A percentile compares a stretch with the other conserved stretches of the same genome.
Conservation (phyloP, 176 grass and related monocot genomes). For the Raddia guianensis region DNA sequence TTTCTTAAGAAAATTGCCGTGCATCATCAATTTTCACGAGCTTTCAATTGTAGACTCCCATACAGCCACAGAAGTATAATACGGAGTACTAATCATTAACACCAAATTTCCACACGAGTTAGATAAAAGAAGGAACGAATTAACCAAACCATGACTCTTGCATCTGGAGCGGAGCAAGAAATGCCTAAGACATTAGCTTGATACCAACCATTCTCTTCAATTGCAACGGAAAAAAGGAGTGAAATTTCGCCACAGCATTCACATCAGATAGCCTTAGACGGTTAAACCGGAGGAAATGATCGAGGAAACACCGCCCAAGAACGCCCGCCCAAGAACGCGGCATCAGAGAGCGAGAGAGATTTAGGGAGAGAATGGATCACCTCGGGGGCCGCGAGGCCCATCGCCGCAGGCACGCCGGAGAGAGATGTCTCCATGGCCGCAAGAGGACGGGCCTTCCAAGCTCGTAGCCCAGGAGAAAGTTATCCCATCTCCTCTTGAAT, state of each 20-base stretch:
- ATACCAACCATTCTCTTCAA: neutral
- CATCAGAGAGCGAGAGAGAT: neutral
- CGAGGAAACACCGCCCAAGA: neutral
- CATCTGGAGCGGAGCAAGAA: neutral
- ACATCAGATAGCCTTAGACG: neutral
- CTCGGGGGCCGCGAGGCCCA: constrained; percentile 20
- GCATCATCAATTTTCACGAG: neutral
- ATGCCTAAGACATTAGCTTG: neutral
- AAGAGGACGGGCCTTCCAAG: neutral
- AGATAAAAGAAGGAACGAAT: neutral
- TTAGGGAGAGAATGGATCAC: neutral
- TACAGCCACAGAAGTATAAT: neutral
- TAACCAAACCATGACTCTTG: neutral
- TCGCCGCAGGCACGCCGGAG: constrained; percentile 4
- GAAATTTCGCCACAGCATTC: neutral
- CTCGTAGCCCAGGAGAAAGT: neutral
- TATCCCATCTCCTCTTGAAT: neutral
- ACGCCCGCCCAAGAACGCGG: neutral
- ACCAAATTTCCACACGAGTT: neutral
- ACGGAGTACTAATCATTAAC: neutral
- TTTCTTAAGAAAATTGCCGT: neutral
- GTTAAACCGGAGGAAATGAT: constrained; percentile 10
- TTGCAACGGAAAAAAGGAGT: neutral
- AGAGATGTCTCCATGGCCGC: constrained; percentile 47
- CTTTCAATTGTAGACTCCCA: neutral